Evolutionary conservation across 805 yeast species (phyloP).

Genomic region (Nakazawaea holstii): DNA sequence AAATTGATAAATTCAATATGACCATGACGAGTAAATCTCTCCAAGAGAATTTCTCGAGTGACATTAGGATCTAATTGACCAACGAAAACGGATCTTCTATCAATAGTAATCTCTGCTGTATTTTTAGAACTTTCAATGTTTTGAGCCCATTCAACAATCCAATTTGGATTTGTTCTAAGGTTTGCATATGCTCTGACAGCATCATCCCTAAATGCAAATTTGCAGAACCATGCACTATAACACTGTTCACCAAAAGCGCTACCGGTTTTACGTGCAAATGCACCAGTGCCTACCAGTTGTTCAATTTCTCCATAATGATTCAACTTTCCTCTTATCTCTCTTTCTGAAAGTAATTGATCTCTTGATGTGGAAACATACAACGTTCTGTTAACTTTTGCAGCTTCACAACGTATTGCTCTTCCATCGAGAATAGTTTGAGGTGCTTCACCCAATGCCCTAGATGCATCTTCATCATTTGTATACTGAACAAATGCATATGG

Average conservation of each 20-base stretch:
- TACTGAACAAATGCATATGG: slow-evolving; percentile 95
- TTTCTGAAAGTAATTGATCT: slow-evolving; percentile 15
- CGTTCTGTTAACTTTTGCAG: slow-evolving; percentile 88
- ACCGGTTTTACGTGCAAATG: not conserved
- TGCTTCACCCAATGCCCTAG: slow-evolving; percentile 58
- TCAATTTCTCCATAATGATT: slow-evolving; percentile 72
- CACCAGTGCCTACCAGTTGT: slow-evolving; percentile 41
- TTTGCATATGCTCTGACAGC: slow-evolving; percentile 81
- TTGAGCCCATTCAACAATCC: slow-evolving; percentile 81
- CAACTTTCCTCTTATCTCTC: slow-evolving; percentile 33
- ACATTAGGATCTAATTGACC: slow-evolving; percentile 62
- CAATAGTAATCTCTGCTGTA: slow-evolving; percentile 43
- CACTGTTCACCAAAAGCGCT: not conserved
- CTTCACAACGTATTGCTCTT: slow-evolving; percentile 78
- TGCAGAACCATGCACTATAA: slow-evolving; percentile 60
- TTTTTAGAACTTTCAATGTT: slow-evolving; percentile 47
- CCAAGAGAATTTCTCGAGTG: slow-evolving; percentile 47
- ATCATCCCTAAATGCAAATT: slow-evolving; percentile 78
- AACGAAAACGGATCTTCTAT: slow-evolving; percentile 68
- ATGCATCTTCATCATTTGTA: slow-evolving; percentile 63
- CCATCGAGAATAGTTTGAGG: slow-evolving; percentile 69
- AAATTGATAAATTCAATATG: slow-evolving; percentile 50
- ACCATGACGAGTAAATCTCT: slow-evolving; percentile 67
- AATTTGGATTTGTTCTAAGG: slow-evolving; percentile 46
- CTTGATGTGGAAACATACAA: slow-evolving; percentile 45